Evolutionary conservation across 2,329 filamentous ascomycete species (phyloP).

Genomic region (Colletotrichum spinosum): DNA sequence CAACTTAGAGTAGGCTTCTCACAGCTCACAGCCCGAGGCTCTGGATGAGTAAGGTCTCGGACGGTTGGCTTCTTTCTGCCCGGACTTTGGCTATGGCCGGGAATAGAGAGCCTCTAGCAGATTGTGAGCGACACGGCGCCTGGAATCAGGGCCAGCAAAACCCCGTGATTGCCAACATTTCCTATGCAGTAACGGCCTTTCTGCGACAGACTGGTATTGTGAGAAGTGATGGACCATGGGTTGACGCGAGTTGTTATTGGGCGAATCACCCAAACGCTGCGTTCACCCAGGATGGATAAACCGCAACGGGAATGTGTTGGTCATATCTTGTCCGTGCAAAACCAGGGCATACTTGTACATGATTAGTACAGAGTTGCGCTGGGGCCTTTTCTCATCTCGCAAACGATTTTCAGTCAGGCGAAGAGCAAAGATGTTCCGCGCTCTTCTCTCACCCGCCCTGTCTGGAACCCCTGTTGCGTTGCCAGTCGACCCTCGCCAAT

Average conservation of each 20-base stretch:
- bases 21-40: no score
- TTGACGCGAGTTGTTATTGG: conserved; percentile 29
- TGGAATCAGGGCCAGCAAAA: background rate
- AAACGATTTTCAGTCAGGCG: background rate
- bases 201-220: background rate
- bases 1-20: no score
- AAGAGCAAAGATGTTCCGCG: no score
- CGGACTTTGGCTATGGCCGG: no score
- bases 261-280: conserved; percentile 27
- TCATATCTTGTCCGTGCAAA: conserved; percentile 27
- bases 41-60: no score
- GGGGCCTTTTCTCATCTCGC: conserved; percentile 27
- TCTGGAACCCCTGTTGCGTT: conserved; percentile 15
- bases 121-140: conserved; percentile 9
- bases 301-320: conserved; percentile 28
- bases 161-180: no score
- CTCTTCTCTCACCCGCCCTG: no score
- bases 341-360: background rate
- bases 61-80: no score
- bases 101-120: background rate
- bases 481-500: conserved; percentile 27
- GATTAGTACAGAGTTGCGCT: conserved; percentile 11
- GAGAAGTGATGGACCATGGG: conserved; percentile 9
- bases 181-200: no score
- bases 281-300: conserved; percentile 19